Percentiles rank a stretch among this genome's conserved stretches.
Conservation (phyloP, 2,329 filamentous ascomycete genomes). For the Cylindrodendrum hubeiense region DNA sequence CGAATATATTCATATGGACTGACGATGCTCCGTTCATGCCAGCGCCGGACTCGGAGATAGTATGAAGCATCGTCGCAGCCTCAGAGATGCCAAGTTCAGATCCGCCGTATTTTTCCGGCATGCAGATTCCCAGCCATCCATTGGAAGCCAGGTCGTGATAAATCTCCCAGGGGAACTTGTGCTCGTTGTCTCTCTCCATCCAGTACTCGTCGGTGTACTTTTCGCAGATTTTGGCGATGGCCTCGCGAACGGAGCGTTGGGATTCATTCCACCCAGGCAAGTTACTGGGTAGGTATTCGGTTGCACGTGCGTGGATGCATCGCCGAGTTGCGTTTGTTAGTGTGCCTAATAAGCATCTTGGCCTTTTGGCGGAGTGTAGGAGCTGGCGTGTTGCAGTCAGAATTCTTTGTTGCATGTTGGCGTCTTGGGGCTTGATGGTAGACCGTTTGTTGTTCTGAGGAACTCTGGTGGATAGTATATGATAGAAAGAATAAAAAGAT, state of each 20-base stretch:
- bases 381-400: too few species aligned
- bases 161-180: conserved; percentile 24
- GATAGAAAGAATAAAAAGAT: too few species aligned
- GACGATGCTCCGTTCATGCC: conserved; percentile 28
- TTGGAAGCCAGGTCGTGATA: conserved; percentile 20
- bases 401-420: too few species aligned
- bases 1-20: conserved; percentile 32
- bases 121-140: conserved; percentile 27
- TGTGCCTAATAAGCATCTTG: too few species aligned
- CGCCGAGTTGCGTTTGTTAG: not conserved
- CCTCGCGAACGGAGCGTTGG: conserved; percentile 27
- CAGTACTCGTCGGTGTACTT: conserved; percentile 25
- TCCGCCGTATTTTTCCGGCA: conserved; percentile 19
- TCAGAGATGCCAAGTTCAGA: conserved; percentile 21
- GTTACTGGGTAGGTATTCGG: conserved; percentile 19
- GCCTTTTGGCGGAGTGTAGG: too few species aligned
- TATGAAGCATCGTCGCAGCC: conserved; percentile 25
- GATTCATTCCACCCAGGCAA: conserved; percentile 27
- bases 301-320: conserved; percentile 13
- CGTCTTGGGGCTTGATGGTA: too few species aligned
- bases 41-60: conserved; percentile 25
- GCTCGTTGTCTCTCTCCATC: conserved; percentile 18
- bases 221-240: conserved; percentile 21
- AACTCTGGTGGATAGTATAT: too few species aligned
- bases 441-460: too few species aligned